Conservation (phyloP, 169 alveolate species). For the Pseudocohnilembus persalinus region DNA sequence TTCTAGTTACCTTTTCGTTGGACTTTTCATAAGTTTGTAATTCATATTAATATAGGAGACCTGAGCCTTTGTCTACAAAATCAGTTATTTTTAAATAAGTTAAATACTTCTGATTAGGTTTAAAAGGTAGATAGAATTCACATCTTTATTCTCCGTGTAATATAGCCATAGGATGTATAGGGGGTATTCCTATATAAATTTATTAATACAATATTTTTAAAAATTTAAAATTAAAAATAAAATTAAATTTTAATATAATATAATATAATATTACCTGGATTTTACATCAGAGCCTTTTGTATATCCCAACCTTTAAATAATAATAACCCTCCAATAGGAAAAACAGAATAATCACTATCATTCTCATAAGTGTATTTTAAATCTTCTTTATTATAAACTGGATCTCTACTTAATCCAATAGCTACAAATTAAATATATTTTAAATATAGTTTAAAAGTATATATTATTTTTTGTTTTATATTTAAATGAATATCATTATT, state of each 20-base stretch:
- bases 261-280: not conserved
- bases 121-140: slow-evolving; percentile 47
- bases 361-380: not conserved
- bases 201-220: too few relatives aligned
- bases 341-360: not conserved
- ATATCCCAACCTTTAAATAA: not conserved
- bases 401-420: not conserved
- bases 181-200: slow-evolving; percentile 86
- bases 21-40: slow-evolving; percentile 32
- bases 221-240: too few relatives aligned
- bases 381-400: not conserved
- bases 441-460: too few relatives aligned
- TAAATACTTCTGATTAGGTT: slow-evolving; percentile 32
- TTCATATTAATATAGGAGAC: slow-evolving; percentile 55
- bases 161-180: slow-evolving; percentile 80
- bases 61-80: slow-evolving; percentile 67
- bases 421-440: too few relatives aligned
- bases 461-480: too few relatives aligned
- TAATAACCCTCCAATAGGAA: not conserved
- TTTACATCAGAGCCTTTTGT: too few relatives aligned
- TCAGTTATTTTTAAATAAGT: slow-evolving; percentile 47
- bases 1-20: slow-evolving; percentile 17
- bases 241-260: too few relatives aligned
- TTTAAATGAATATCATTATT: too few relatives aligned
- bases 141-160: slow-evolving; percentile 86